Base-by-base conservation (phyloP, 2,329 filamentous ascomycete genomes). In the Xenoacremonium recifei region DNA sequence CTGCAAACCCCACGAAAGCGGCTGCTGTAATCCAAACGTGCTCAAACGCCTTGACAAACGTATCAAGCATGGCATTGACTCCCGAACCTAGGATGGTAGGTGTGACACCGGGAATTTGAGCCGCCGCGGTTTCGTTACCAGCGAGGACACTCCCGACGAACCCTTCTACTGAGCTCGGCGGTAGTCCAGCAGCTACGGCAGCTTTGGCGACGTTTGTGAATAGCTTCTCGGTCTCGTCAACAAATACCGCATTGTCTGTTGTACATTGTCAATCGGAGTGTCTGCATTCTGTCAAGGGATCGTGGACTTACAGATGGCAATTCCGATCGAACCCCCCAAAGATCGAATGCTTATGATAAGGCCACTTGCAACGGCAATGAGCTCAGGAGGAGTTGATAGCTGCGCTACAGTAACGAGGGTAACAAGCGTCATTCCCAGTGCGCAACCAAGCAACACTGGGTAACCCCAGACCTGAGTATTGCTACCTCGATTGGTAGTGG, bases 331-430 rank as follows among this genome's bases (percentile, higher is more conserved):
- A 3, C 65, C 67, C 11, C 67, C 67, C 0, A 70, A 54, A 12
- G 64, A 67, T 5, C 67, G 54, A 3, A 66, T 51, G 23, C 62
- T 55, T 21, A 70, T 67, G 23, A 70, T 57, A 13, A 71, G 52
- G 5, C 67, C 65, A 15, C 59, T 65, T 4, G 65, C 58, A 10
- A 63, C 58, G 2, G 68, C 57, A 17, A 70, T 68, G 12, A 70
- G 55, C 13, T 67, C 62, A 0, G 54, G 58, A 0, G 65, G 66
- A 2, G 61, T 65, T 6, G 58, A 65, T 3, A 70, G 54, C 50
- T 70, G 68, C 5, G 66, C 67, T 12, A 54, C 61, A 3, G 64
- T 66, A 15, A 69, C 48, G 2, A 70, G 50, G 3, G 64, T 59
- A 4, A 53, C 60, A 21, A 69, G 48, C 3, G 54, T 56, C 48